These are phyloP conservation scores for Hyaloperonospora arabidopsidis DNA, from an alignment of 352 stramenopile species.

Conservation along the genomic window DNA sequence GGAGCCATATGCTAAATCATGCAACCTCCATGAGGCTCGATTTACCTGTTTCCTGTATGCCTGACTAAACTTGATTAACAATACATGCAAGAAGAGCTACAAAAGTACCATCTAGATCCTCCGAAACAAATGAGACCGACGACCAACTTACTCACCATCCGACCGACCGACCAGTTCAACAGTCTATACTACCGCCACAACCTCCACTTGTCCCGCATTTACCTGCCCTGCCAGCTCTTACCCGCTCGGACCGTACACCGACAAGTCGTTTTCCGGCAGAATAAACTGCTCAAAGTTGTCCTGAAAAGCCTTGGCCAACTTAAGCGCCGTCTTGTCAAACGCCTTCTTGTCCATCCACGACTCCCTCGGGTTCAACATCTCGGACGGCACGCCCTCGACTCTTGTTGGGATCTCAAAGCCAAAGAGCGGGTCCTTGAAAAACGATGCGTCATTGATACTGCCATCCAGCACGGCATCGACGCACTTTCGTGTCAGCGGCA, in stretches of 20 bases:
- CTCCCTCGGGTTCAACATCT: conserved; percentile 70
- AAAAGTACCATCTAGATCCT: background rate
- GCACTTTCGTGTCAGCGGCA: conserved; percentile 77
- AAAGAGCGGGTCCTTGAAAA: conserved; percentile 66
- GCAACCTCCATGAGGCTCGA: background rate
- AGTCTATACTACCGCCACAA: background rate
- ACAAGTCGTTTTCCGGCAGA: conserved; percentile 64
- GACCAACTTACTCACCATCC: background rate
- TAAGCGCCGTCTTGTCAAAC: conserved; percentile 65
- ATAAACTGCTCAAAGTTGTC: conserved; percentile 86
- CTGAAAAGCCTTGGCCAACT: conserved; percentile 69
- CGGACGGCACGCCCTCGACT: conserved; percentile 57
- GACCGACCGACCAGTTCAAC: background rate
- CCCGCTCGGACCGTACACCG: conserved; percentile 47
- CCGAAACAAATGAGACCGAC: background rate
- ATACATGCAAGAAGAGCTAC: background rate
- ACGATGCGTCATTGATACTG: conserved; percentile 54
- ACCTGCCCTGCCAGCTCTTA: conserved; percentile 17
- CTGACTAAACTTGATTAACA: background rate
- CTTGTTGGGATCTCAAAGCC: conserved; percentile 58
- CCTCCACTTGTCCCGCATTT: background rate
- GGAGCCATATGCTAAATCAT: too few species aligned
- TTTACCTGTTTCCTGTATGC: background rate
- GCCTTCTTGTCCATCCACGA: conserved; percentile 74
- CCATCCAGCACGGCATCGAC: conserved; percentile 68